A percentile compares a stretch with the other conserved stretches of the same genome.
Evolutionary conservation across 768 basidiomycete species (phyloP).

Genomic region (Sarcomyxa edulis): DNA sequence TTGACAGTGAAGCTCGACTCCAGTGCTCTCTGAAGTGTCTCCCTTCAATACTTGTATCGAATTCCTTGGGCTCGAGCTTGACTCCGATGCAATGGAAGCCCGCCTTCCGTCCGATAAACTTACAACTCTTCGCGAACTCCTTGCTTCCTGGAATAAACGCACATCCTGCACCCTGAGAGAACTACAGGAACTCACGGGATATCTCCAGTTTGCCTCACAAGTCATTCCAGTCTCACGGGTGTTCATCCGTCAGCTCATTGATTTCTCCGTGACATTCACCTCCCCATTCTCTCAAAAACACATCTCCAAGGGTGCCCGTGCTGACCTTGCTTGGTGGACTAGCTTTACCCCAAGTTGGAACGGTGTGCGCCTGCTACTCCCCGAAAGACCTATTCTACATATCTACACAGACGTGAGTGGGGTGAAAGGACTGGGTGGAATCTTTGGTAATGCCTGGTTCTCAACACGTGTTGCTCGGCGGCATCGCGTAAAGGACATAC

Average conservation of each 20-base stretch:
- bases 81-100: too few relatives aligned
- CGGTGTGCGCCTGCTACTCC: slow-evolving; percentile 16
- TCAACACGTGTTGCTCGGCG: slow-evolving; percentile 16
- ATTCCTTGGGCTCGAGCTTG: slow-evolving; percentile 1
- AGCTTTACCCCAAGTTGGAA: slow-evolving; percentile 22
- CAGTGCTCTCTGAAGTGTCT: too few relatives aligned
- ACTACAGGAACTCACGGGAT: slow-evolving; percentile 11
- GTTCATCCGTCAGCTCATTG: slow-evolving; percentile 12
- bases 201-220: slow-evolving; percentile 12
- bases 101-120: slow-evolving; percentile 7
- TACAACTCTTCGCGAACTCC: slow-evolving; percentile 4
- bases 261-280: slow-evolving; percentile 21
- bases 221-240: slow-evolving; percentile 10
- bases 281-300: slow-evolving; percentile 13
- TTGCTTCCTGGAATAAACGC: neutral
- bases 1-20: too few relatives aligned
- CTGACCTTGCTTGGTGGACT: slow-evolving; percentile 28
- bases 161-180: slow-evolving; percentile 4
- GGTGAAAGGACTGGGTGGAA: slow-evolving; percentile 21
- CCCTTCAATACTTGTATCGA: too few relatives aligned
- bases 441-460: slow-evolving; percentile 20
- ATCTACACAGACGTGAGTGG: slow-evolving; percentile 30
- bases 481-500: slow-evolving; percentile 19
- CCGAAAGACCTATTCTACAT: slow-evolving; percentile 6
- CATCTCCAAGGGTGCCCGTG: slow-evolving; percentile 14